Evolutionary conservation across 805 yeast genomes (phyloP).

Genomic region (Priceomyces melissophilus): DNA sequence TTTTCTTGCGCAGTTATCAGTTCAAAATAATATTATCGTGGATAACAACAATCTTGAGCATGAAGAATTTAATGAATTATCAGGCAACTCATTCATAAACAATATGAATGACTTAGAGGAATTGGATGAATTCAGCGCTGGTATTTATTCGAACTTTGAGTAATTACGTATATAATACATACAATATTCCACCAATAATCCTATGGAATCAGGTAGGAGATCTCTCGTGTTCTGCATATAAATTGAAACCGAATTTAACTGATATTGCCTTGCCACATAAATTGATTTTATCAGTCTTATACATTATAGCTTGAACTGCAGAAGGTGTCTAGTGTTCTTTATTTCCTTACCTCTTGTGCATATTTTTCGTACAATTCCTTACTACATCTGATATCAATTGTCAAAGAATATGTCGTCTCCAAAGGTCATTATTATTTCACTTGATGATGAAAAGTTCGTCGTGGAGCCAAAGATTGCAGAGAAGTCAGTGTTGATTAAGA

Average conservation of each 20-base stretch:
- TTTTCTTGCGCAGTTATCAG: slow-evolving; percentile 63
- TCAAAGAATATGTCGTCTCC: slow-evolving; percentile 20
- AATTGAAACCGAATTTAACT: too few species aligned
- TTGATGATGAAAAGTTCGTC: slow-evolving; percentile 75
- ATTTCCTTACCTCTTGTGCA: too few species aligned
- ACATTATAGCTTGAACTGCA: too few species aligned
- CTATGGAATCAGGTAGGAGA: too few species aligned
- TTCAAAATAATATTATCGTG: slow-evolving; percentile 55
- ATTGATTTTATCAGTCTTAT: too few species aligned
- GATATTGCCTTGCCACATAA: not conserved
- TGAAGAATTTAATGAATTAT: slow-evolving; percentile 14
- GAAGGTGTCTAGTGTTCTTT: too few species aligned
- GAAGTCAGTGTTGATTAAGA: slow-evolving; percentile 78
- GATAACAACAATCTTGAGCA: slow-evolving; percentile 37
- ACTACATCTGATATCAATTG: too few species aligned
- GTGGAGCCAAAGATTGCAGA: slow-evolving; percentile 83
- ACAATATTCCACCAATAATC: too few species aligned
- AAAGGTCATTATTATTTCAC: slow-evolving; percentile 59
- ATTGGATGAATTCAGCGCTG: slow-evolving; percentile 83
- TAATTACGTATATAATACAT: slow-evolving; percentile 9
- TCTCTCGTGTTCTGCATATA: too few species aligned
- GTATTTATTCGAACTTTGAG: slow-evolving; percentile 79
- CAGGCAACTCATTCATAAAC: slow-evolving; percentile 38
- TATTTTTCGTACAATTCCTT: too few species aligned
- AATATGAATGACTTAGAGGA: slow-evolving; percentile 45